Base-by-base conservation (phyloP, 306 rosid genomes). In the Senna siamea region DNA sequence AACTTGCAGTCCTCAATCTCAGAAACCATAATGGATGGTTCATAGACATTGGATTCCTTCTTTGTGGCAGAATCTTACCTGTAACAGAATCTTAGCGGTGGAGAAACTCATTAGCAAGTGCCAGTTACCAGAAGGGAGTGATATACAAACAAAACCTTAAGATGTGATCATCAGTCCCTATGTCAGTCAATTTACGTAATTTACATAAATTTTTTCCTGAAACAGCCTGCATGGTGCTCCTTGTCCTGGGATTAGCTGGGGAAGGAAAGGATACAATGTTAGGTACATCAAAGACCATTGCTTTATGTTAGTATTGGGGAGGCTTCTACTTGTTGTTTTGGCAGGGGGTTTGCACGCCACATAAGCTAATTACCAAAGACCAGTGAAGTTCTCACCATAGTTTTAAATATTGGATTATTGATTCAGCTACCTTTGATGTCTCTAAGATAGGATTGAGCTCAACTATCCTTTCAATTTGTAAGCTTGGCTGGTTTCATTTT, bases 231-330 rank as follows among this genome's bases (percentile, higher is more conserved):
- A 26, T 19, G 72, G 40, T 37, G 40, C 30, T 60, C 44, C 7
- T 72, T 58, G 57, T 51, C 23, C 14, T 53, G 8, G 70, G 75
- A 37, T 57, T 66, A 35, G 70, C 28, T 41, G 76, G 40, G 44
- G 19, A 79, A 46, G 73, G 18, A 66, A 37, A 15, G 71, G 37
- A 37, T 57, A 4, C 5, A 48, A 32, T 38, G 76, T 48, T 56
- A 79, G 70, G 76, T 22, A 7, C 19, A 64, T 3, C 9, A 54
- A 7, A 17, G 54, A 23, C 32, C 41, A 13, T 34, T 50, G 37
- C 40, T 19, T 40, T 38, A 23, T 73, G 41, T 50, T 58, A 51
- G 18, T 48, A 47, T 50, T 57, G 43, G 34, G 46, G 64, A 57
- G 58, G 43, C 55, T 55, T 30, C 55, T 22, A 35, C 32, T 48